A percentile compares a stretch with the other conserved stretches of the same genome.
Evolutionary conservation across 768 basidiomycete species (phyloP).

Genomic region (Mycena haematopus): DNA sequence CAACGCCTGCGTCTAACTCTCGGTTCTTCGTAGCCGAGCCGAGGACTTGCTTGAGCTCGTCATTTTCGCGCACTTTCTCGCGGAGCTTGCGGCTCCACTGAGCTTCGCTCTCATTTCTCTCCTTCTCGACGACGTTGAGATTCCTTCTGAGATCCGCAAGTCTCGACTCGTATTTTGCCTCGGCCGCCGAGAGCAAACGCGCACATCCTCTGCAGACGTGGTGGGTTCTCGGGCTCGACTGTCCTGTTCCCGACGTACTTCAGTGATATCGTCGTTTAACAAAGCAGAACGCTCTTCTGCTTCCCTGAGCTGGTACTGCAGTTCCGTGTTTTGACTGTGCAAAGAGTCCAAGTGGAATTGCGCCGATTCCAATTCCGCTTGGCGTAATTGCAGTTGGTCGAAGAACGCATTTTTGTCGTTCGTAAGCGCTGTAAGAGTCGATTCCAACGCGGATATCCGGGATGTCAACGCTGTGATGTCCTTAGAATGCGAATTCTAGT

Average conservation of each 20-base stretch:
- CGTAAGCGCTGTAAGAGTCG: constrained; percentile 69
- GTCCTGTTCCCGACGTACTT: constrained; percentile 66
- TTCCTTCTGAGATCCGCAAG: constrained; percentile 74
- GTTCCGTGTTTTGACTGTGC: constrained; percentile 80
- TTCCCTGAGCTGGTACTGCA: constrained; percentile 88
- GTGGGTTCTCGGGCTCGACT: constrained; percentile 49
- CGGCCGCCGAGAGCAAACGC: constrained; percentile 73
- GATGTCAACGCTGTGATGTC: constrained; percentile 55
- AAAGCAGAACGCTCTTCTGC: constrained; percentile 72
- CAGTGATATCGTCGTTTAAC: constrained; percentile 73
- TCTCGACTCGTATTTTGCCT: constrained; percentile 78
- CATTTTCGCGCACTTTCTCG: constrained; percentile 79
- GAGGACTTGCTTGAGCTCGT: constrained; percentile 68
- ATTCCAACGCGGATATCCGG: constrained; percentile 69
- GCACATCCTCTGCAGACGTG: constrained; percentile 72
- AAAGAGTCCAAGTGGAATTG: constrained; percentile 77
- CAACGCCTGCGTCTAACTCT: constrained; percentile 62
- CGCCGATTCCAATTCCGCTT: constrained; percentile 89
- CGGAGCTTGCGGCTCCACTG: constrained; percentile 88
- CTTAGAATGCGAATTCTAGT: constrained; percentile 70
- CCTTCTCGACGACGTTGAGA: constrained; percentile 72
- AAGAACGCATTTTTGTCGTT: constrained; percentile 83
- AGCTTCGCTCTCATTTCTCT: constrained; percentile 85
- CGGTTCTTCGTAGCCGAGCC: constrained; percentile 63
- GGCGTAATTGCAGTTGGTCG: constrained; percentile 84